Evolutionary conservation across 2,329 filamentous ascomycete genomes (phyloP).

Genomic region (Epichloe sp.): DNA sequence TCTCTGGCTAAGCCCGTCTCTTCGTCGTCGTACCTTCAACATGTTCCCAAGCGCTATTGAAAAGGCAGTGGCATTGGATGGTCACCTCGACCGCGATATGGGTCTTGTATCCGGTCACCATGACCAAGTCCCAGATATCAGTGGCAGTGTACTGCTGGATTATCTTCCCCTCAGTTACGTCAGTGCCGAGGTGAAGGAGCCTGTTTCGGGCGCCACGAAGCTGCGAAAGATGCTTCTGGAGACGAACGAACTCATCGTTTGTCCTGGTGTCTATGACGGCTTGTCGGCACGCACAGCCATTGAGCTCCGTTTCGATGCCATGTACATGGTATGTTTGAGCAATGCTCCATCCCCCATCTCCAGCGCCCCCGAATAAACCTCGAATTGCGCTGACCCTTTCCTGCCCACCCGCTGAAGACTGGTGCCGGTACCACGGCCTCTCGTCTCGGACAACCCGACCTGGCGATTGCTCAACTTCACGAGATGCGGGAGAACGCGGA

Average conservation of each 20-base stretch:
- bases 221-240: slow-evolving; percentile 29
- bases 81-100: slow-evolving; percentile 4
- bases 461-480: slow-evolving; percentile 46
- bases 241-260: slow-evolving; percentile 35
- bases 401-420: slow-evolving; percentile 27
- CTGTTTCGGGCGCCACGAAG: slow-evolving; percentile 17
- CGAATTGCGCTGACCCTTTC: neutral
- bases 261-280: slow-evolving; percentile 57
- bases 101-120: slow-evolving; percentile 1
- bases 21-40: neutral
- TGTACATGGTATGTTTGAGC: slow-evolving; percentile 48
- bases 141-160: neutral
- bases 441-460: slow-evolving; percentile 47
- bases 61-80: slow-evolving; percentile 2
- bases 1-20: neutral
- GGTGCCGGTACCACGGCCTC: slow-evolving; percentile 51
- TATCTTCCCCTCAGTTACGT: slow-evolving; percentile 7
- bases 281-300: slow-evolving; percentile 51
- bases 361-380: too few relatives aligned
- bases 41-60: slow-evolving; percentile 7
- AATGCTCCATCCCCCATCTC: neutral
- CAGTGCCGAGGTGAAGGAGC: slow-evolving; percentile 5
- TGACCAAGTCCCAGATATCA: neutral
- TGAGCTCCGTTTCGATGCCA: slow-evolving; percentile 43
- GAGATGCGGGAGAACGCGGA: slow-evolving; percentile 51